phyloP scores from a whole-genome alignment of 75 land plant species.

The Cryptomeria japonica region DNA sequence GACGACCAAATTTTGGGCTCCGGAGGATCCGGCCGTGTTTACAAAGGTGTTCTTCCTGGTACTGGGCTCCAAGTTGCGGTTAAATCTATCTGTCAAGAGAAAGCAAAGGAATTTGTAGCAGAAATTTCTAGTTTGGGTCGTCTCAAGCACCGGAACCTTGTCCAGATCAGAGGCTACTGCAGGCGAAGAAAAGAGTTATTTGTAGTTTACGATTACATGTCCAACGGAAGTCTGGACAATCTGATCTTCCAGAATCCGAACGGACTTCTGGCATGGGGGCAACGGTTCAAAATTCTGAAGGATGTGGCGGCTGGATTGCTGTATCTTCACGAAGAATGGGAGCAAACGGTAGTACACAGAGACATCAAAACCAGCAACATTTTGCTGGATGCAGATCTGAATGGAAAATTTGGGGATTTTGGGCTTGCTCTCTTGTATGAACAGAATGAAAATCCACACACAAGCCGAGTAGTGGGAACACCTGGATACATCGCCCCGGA shows the following conservation, averaged over 20 bases:
- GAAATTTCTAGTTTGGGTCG: conserved; percentile 30
- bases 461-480: conserved; percentile 28
- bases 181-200: conserved; percentile 14
- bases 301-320: conserved; percentile 44
- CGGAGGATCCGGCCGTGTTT: conserved; percentile 25
- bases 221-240: conserved; percentile 25
- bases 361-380: conserved; percentile 38
- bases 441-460: conserved; percentile 21
- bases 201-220: conserved; percentile 30
- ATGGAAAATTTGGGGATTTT: conserved; percentile 41
- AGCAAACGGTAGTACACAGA: conserved; percentile 17
- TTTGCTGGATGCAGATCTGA: conserved; percentile 24
- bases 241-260: conserved; percentile 13
- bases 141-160: conserved; percentile 25
- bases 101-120: conserved; percentile 18
- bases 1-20: conserved; percentile 10
- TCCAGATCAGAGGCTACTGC: conserved; percentile 32
- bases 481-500: conserved; percentile 46
- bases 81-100: conserved; percentile 17
- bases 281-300: conserved; percentile 36
- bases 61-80: conserved; percentile 5
- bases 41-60: conserved; percentile 17
- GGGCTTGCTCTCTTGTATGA: conserved; percentile 36
- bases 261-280: conserved; percentile 22
- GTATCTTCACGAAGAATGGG: conserved; percentile 27